Evolutionary conservation across 441 rosid species (phyloP).

Genomic region (Mallotus repandus): DNA sequence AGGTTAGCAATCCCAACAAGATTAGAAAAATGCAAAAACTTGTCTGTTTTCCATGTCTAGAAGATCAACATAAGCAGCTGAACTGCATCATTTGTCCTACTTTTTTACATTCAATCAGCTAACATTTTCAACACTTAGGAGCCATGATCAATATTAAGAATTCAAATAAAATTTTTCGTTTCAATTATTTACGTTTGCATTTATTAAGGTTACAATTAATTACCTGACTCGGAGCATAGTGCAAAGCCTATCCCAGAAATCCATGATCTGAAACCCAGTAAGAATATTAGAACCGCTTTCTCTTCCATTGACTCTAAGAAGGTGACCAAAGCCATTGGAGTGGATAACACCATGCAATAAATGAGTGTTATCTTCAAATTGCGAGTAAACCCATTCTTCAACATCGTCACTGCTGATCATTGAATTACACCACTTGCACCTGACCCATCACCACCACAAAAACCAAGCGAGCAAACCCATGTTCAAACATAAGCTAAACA

Average conservation of each 20-base stretch:
- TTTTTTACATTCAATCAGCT: too few relatives aligned
- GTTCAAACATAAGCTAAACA: too few relatives aligned
- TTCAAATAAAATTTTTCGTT: too few relatives aligned
- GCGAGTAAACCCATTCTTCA: constrained; percentile 59
- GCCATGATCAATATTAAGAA: too few relatives aligned
- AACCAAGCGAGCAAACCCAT: not conserved
- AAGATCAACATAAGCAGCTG: not conserved
- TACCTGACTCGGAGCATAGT: constrained; percentile 46
- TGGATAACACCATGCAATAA: constrained; percentile 73
- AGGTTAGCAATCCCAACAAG: not conserved
- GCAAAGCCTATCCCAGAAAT: constrained; percentile 72
- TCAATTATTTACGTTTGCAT: too few relatives aligned
- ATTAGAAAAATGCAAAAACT: not conserved
- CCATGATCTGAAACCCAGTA: constrained; percentile 60
- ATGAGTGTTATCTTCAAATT: constrained; percentile 55
- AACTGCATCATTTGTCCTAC: too few relatives aligned
- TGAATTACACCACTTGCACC: constrained; percentile 52
- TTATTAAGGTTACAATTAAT: too few relatives aligned
- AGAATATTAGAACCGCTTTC: constrained; percentile 69
- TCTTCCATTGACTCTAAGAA: constrained; percentile 61
- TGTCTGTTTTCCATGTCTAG: not conserved
- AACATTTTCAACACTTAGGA: too few relatives aligned
- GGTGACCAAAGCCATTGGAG: constrained; percentile 75
- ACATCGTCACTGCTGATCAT: constrained; percentile 35
- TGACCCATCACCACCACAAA: constrained; percentile 4